Evolutionary conservation across 805 yeast species (phyloP).

Genomic region (Myxozyma monticola): DNA sequence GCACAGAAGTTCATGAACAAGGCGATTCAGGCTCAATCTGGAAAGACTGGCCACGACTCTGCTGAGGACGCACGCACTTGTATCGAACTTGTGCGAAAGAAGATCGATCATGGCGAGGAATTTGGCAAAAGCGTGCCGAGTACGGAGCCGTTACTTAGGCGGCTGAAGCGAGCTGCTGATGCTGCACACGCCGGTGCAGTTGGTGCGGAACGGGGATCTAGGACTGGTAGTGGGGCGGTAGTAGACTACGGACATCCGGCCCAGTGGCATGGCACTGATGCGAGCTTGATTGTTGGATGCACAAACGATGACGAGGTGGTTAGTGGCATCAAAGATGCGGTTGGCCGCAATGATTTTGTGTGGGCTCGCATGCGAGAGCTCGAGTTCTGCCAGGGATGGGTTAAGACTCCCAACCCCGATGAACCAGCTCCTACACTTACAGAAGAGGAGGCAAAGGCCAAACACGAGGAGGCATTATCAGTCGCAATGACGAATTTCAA

Average conservation of each 20-base stretch:
- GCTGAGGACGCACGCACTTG: slow-evolving; percentile 83
- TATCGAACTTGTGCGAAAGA: slow-evolving; percentile 69
- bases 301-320: slow-evolving; percentile 61
- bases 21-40: slow-evolving; percentile 57
- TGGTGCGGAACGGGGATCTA: slow-evolving; percentile 12
- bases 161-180: slow-evolving; percentile 25
- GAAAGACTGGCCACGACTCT: slow-evolving; percentile 67
- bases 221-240: slow-evolving; percentile 35
- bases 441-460: not conserved
- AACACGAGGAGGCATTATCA: not conserved
- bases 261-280: slow-evolving; percentile 37
- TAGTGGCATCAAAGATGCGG: slow-evolving; percentile 41
- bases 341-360: slow-evolving; percentile 50
- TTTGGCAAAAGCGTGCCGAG: slow-evolving; percentile 53
- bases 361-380: slow-evolving; percentile 60
- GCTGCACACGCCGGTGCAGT: slow-evolving; percentile 3
- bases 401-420: slow-evolving; percentile 16
- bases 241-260: slow-evolving; percentile 41
- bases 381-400: slow-evolving; percentile 47
- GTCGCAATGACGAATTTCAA: slow-evolving; percentile 43
- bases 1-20: slow-evolving; percentile 55
- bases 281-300: slow-evolving; percentile 47
- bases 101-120: slow-evolving; percentile 62
- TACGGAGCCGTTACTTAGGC: slow-evolving; percentile 29
- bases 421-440: not conserved